These are phyloP conservation scores for Aspergillus asperescens DNA, from an alignment of 495 filamentous ascomycete genomes.

Conservation along the genomic window DNA sequence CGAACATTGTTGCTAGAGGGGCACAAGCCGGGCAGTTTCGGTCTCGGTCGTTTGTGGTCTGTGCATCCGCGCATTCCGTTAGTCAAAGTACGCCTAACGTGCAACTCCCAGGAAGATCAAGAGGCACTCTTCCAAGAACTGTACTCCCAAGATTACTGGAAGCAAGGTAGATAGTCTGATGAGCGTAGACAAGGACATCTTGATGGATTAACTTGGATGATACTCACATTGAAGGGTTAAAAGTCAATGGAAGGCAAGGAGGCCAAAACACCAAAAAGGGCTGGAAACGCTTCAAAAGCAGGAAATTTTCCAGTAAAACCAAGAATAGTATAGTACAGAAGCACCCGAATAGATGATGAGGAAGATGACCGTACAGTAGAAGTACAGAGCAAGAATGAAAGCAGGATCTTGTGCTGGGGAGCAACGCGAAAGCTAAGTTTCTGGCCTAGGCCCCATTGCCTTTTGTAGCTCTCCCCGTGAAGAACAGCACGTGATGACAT, in stretches of 20 bases:
- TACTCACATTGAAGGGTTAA: constrained; percentile 9
- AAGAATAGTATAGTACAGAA: constrained; percentile 9
- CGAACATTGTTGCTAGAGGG: constrained; percentile 49
- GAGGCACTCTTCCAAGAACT: not conserved
- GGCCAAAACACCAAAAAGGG: not conserved
- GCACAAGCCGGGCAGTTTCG: constrained; percentile 27
- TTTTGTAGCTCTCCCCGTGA: constrained; percentile 13
- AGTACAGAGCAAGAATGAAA: constrained; percentile 1
- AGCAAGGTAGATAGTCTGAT: not conserved
- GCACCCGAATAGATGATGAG: constrained; percentile 15
- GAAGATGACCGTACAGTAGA: constrained; percentile 10
- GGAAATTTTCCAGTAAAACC: constrained; percentile 10
- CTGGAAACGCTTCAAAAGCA: not conserved
- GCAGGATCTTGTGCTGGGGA: not conserved
- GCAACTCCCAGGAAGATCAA: constrained; percentile 15
- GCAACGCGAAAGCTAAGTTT: not conserved
- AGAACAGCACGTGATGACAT: constrained; percentile 2
- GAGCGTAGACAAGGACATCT: not conserved
- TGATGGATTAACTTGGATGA: not conserved
- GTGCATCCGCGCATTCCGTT: constrained; percentile 25
- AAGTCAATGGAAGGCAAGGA: not conserved
- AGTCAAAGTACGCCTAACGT: constrained; percentile 15
- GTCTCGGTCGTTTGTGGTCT: constrained; percentile 20
- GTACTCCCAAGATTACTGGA: not conserved
- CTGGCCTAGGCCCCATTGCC: not conserved